These are phyloP conservation scores for Candida koratica DNA, from an alignment of 805 yeast genomes.

Conservation along the genomic window DNA sequence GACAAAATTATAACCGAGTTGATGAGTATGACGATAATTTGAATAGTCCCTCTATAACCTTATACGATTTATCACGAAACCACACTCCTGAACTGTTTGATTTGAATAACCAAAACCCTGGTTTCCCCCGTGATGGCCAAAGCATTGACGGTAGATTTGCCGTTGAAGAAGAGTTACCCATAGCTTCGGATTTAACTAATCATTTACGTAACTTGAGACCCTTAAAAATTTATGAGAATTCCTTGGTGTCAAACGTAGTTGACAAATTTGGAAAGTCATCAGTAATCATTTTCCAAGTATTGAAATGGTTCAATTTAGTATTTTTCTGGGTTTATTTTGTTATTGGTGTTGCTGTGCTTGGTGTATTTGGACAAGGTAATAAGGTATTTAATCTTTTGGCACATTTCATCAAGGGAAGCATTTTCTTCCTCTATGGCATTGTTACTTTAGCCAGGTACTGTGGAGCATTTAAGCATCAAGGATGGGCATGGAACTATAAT, in stretches of 20 bases:
- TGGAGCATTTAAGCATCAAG: conserved; percentile 70
- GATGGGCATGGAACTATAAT: conserved; percentile 85
- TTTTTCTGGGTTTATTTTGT: conserved; percentile 57
- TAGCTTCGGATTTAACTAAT: conserved; percentile 6
- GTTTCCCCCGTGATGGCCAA: not conserved
- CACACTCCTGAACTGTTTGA: conserved; percentile 20
- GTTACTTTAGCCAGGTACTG: conserved; percentile 81
- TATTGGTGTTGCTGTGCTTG: conserved; percentile 61
- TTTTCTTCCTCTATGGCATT: conserved; percentile 72
- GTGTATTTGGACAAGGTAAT: conserved; percentile 61
- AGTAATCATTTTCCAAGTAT: conserved; percentile 35
- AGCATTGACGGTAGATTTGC: conserved; percentile 3
- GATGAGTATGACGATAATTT: conserved; percentile 6
- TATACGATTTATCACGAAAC: conserved; percentile 20
- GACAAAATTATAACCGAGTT: conserved; percentile 9
- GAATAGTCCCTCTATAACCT: conserved; percentile 20
- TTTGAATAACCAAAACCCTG: conserved; percentile 13
- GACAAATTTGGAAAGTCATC: conserved; percentile 26
- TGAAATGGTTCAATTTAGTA: conserved; percentile 64
- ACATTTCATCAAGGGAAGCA: conserved; percentile 94
- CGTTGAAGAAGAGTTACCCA: not conserved
- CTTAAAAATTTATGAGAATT: conserved; percentile 8
- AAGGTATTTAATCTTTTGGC: conserved; percentile 81
- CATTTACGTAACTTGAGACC: conserved; percentile 6
- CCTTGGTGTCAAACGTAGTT: conserved; percentile 12